Conservation (phyloP, 1,139 yeast genomes). For the Tardiomyces depauwii region DNA sequence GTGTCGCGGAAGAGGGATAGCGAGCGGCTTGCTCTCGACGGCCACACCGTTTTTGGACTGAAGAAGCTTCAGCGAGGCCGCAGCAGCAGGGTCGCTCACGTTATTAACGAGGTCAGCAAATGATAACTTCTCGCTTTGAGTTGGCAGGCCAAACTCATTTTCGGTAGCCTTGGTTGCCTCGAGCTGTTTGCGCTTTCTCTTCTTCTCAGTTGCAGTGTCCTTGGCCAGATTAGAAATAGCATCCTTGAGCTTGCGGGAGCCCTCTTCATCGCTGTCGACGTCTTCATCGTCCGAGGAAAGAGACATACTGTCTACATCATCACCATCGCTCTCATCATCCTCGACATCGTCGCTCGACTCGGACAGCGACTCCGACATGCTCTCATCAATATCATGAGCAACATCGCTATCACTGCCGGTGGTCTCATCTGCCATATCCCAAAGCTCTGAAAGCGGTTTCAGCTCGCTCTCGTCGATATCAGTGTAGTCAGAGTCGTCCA, state of each 20-base stretch:
- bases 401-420: neutral
- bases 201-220: neutral
- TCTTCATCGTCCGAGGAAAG: constrained; percentile 16
- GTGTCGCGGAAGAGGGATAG: constrained; percentile 76
- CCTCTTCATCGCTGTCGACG: constrained; percentile 19
- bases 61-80: constrained; percentile 27
- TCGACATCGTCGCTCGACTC: constrained; percentile 21
- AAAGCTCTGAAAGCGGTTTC: constrained; percentile 69
- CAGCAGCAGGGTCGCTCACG: constrained; percentile 36
- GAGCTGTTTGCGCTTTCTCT: constrained; percentile 22
- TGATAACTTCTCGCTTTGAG: constrained; percentile 42
- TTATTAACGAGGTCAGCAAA: constrained; percentile 67
- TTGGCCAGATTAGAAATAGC: constrained; percentile 31
- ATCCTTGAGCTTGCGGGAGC: constrained; percentile 15
- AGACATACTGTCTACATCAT: constrained; percentile 9
- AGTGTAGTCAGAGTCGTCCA: constrained; percentile 27
- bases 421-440: constrained; percentile 63
- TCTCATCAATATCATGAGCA: constrained; percentile 2
- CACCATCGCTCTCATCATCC: constrained; percentile 17
- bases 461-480: constrained; percentile 65
- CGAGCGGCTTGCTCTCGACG: constrained; percentile 36
- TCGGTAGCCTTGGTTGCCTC: constrained; percentile 39
- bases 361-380: constrained; percentile 14
- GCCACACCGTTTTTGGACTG: constrained; percentile 7
- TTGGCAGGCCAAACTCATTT: constrained; percentile 61